These are phyloP conservation scores for Aspergillus bombycis DNA, from an alignment of 2,329 filamentous ascomycete genomes.

Conservation along the genomic window DNA sequence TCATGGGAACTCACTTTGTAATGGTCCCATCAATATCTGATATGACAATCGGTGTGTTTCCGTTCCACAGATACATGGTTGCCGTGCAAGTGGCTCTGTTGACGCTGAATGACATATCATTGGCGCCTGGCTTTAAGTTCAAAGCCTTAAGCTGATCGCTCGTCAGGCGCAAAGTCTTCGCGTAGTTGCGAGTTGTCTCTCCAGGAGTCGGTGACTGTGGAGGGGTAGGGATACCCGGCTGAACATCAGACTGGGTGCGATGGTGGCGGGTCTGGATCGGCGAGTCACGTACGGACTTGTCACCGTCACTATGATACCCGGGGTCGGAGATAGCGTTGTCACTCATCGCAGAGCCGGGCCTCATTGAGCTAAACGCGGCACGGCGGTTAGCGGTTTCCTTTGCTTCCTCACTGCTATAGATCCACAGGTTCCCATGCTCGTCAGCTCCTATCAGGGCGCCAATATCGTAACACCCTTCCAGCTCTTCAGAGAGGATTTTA, in stretches of 20 bases:
- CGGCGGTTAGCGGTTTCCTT: constrained; percentile 82
- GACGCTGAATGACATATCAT: constrained; percentile 93
- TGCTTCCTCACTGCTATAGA: constrained; percentile 96
- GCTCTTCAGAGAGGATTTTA: constrained; percentile 87
- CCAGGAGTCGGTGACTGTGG: constrained; percentile 59
- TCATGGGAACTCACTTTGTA: constrained; percentile 68
- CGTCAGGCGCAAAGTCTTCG: constrained; percentile 92
- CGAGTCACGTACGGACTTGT: constrained; percentile 69
- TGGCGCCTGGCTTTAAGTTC: constrained; percentile 80
- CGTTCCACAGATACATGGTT: constrained; percentile 90
- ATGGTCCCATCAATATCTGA: constrained; percentile 99
- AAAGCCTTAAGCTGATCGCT: constrained; percentile 92
- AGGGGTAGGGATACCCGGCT: constrained; percentile 66
- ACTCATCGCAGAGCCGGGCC: constrained; percentile 55
- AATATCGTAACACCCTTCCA: constrained; percentile 95
- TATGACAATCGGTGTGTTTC: constrained; percentile 91
- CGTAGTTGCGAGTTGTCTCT: constrained; percentile 84
- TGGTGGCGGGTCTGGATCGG: constrained; percentile 53
- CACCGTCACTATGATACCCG: constrained; percentile 90
- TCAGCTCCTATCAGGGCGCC: constrained; percentile 93
- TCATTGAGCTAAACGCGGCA: constrained; percentile 56
- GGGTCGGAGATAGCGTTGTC: constrained; percentile 89
- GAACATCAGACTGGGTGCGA: constrained; percentile 68
- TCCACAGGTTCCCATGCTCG: constrained; percentile 97
- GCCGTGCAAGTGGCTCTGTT: constrained; percentile 91